Percentiles rank a stretch among this genome's conserved stretches.
Conservation (phyloP, 2,329 filamentous ascomycete genomes). For the Colletotrichum acutatum region DNA sequence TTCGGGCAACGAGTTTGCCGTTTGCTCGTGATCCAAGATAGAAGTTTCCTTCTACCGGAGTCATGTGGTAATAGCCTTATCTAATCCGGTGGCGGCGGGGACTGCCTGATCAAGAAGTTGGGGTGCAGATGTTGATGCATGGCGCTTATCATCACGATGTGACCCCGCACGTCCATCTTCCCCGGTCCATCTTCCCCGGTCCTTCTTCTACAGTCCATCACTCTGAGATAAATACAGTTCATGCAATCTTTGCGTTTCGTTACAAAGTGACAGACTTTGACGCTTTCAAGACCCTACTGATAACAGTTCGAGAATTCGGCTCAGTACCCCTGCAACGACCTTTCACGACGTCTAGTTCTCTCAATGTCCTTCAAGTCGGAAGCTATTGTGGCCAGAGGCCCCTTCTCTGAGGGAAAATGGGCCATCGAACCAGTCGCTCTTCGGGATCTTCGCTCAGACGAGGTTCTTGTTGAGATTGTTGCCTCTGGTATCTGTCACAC, state of each 20-base stretch:
- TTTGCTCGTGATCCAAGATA: fast-evolving
- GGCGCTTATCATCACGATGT: neutral
- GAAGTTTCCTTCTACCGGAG: neutral
- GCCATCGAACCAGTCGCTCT: conserved; percentile 44
- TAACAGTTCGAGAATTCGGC: neutral
- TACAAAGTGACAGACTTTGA: neutral
- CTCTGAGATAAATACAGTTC: neutral
- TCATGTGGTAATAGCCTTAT: neutral
- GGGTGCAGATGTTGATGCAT: neutral
- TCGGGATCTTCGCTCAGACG: conserved; percentile 46
- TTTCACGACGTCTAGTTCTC: neutral
- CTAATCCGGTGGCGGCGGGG: neutral
- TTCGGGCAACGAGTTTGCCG: neutral
- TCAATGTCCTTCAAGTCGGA: conserved; percentile 42
- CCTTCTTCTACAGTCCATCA: neutral
- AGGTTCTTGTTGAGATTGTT: conserved; percentile 63
- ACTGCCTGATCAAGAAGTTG: neutral
- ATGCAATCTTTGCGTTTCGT: neutral
- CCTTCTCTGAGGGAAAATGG: conserved; percentile 46
- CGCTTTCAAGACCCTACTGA: neutral
- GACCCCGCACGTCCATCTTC: neutral
- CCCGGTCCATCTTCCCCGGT: neutral
- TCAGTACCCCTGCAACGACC: neutral
- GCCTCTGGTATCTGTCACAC: conserved; percentile 67
- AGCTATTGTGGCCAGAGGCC: conserved; percentile 45